Percentiles rank a stretch among this genome's conserved stretches.
These are phyloP conservation scores for Eutrema heterophyllum DNA, from an alignment of 345 rosid species.

Conservation along the genomic window DNA sequence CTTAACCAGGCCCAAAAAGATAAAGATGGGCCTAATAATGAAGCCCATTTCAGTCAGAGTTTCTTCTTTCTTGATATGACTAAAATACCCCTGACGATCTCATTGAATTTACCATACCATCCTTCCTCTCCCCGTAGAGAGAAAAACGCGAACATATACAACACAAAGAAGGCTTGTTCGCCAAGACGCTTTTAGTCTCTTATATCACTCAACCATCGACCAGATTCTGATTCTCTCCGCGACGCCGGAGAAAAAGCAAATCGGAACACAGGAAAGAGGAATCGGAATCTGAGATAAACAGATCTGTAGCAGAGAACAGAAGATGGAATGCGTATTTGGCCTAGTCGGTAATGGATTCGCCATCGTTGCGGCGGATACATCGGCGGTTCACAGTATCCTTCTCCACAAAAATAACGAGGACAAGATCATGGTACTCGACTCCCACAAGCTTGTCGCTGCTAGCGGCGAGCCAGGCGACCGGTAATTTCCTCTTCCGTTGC, in stretches of 20 bases:
- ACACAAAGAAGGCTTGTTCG: conserved; percentile 5
- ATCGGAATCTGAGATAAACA: neutral
- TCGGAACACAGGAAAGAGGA: neutral
- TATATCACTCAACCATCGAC: neutral
- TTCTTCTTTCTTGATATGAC: neutral
- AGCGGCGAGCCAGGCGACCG: conserved; percentile 97
- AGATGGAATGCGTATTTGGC: conserved; percentile 92
- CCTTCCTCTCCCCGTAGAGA: neutral
- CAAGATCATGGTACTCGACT: conserved; percentile 95
- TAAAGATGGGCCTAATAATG: neutral
- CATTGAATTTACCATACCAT: neutral
- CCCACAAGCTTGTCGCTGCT: conserved; percentile 94
- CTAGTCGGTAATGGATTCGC: conserved; percentile 86
- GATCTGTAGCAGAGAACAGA: conserved; percentile 24
- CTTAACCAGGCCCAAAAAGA: neutral
- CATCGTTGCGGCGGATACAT: conserved; percentile 77
- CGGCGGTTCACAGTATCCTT: conserved; percentile 87
- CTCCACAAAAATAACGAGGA: conserved; percentile 95
- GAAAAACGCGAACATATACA: neutral
- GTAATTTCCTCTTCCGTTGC: conserved; percentile 25
- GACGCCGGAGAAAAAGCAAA: conserved; percentile 6
- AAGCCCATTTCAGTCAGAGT: neutral
- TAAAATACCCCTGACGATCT: neutral
- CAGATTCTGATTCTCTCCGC: neutral
- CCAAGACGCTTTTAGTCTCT: conserved; percentile 18